A percentile compares a stretch with the other conserved stretches of the same genome.
phyloP scores from a whole-genome alignment of 108 stramenopile genomes.

The Nannochloropsis salina region DNA sequence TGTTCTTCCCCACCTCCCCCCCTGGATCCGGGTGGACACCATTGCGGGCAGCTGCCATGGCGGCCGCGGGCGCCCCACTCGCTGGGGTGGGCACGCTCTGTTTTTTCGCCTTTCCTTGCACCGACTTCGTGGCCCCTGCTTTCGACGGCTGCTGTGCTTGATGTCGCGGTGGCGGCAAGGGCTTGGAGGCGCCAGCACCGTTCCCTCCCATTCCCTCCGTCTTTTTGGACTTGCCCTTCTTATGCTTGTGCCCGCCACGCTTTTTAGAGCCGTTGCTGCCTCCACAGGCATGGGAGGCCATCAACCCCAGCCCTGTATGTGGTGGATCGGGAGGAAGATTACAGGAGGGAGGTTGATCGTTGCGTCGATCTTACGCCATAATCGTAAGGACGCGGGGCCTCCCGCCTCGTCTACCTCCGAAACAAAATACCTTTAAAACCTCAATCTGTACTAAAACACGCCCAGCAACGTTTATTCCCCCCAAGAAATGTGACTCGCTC shows the following conservation, averaged over 20 bases:
- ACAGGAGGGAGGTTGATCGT: neutral
- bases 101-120: neutral
- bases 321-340: neutral
- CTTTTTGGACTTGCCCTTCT: neutral
- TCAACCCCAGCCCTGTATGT: neutral
- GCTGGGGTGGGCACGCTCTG: no score
- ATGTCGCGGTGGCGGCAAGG: neutral
- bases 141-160: neutral
- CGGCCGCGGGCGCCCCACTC: no score
- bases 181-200: neutral
- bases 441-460: no score
- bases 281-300: neutral
- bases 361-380: neutral
- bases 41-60: no score
- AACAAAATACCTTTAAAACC: no score
- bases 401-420: neutral
- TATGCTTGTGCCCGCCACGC: slow-evolving; percentile 15
- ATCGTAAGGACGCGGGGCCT: neutral
- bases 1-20: neutral
- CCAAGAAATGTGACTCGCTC: no score
- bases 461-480: no score
- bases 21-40: neutral
- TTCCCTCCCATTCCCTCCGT: neutral
- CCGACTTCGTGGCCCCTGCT: neutral
- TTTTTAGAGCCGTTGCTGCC: neutral